Evolutionary conservation across 441 rosid species (phyloP).

Genomic region (Bocquillonia castaneifolia): DNA sequence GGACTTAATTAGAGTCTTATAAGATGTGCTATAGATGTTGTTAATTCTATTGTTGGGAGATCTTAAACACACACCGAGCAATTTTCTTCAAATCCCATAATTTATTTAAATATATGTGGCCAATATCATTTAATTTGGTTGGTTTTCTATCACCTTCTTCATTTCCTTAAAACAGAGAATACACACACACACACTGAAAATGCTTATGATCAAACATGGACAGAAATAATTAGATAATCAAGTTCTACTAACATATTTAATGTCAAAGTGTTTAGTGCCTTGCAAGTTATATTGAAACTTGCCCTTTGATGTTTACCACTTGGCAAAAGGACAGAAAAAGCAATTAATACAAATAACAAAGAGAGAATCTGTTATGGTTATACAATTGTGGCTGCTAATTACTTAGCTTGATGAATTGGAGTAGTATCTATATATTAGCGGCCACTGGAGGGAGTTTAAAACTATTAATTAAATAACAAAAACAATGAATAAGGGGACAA

Average conservation of each 20-base stretch:
- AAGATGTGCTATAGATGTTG: too few relatives aligned
- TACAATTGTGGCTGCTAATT: slow-evolving; percentile 11
- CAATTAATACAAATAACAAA: neutral
- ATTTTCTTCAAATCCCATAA: neutral
- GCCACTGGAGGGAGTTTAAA: neutral
- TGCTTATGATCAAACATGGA: neutral
- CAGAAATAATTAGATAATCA: neutral
- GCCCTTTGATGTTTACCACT: slow-evolving; percentile 8
- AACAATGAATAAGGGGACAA: too few relatives aligned
- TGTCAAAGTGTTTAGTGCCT: slow-evolving; percentile 6
- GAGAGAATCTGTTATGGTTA: slow-evolving; percentile 5
- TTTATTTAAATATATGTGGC: neutral
- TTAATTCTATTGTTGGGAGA: slow-evolving; percentile 22
- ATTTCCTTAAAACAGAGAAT: neutral
- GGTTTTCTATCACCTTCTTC: neutral
- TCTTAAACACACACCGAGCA: slow-evolving; percentile 10
- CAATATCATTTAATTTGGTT: neutral
- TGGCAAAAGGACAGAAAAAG: neutral
- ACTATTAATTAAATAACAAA: neutral
- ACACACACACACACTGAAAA: too few relatives aligned
- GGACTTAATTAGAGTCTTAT: too few relatives aligned
- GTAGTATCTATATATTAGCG: neutral
- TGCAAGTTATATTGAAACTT: slow-evolving; percentile 27
- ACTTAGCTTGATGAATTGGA: slow-evolving; percentile 11
- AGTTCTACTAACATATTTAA: neutral